These are phyloP conservation scores for Brassica cretica DNA, from an alignment of 345 rosid genomes.

Conservation along the genomic window DNA sequence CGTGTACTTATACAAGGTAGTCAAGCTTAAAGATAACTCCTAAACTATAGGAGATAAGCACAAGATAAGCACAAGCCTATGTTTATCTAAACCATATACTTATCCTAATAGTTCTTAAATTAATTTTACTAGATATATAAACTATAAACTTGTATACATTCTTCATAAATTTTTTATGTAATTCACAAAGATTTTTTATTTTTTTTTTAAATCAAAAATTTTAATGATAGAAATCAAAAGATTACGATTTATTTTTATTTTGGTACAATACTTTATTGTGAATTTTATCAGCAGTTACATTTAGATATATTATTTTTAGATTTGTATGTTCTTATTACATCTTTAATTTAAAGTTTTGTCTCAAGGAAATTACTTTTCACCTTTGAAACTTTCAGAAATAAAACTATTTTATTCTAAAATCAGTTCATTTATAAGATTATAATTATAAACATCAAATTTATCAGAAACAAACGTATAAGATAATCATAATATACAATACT, in stretches of 20 bases:
- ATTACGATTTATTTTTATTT: not conserved
- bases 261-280: not conserved
- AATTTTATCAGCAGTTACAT: not conserved
- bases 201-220: not conserved
- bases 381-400: not conserved
- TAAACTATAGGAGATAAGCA: too few species aligned
- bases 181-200: not conserved
- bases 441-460: not conserved
- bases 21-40: too few species aligned
- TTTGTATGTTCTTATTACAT: not conserved
- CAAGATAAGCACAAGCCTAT: too few species aligned
- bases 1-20: too few species aligned
- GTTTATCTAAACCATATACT: too few species aligned
- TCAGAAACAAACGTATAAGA: not conserved
- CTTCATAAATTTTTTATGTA: not conserved
- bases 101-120: not conserved
- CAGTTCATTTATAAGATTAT: not conserved
- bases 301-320: not conserved
- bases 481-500: not conserved
- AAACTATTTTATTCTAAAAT: not conserved
- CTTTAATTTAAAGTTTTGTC: not conserved
- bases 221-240: not conserved
- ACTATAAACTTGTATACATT: not conserved
- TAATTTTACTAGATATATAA: not conserved
- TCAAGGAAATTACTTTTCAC: not conserved